phyloP scores from a whole-genome alignment of 2,329 filamentous ascomycete species.

The Ophiostoma piceae region DNA sequence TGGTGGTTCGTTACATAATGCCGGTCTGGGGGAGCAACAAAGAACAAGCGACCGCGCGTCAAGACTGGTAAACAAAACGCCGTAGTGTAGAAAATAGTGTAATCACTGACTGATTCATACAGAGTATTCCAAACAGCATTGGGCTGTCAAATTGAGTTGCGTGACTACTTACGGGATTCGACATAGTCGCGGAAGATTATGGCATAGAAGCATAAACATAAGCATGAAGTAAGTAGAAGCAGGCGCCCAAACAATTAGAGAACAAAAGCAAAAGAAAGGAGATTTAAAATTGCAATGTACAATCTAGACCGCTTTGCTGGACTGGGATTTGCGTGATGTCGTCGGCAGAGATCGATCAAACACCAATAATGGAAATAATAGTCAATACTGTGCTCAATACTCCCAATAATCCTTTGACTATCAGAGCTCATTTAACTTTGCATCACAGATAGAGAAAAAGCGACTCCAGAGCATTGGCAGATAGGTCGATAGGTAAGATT shows the following conservation, averaged over 20 bases:
- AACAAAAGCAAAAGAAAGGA: not conserved
- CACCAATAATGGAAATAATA: slow-evolving; percentile 1
- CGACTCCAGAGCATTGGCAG: not conserved
- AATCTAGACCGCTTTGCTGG: not conserved
- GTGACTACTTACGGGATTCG: not conserved
- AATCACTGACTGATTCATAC: not conserved
- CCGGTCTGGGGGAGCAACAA: not conserved
- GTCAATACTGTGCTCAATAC: not conserved
- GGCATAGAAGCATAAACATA: slow-evolving; percentile 2
- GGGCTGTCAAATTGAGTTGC: not conserved
- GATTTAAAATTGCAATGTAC: slow-evolving; percentile 2
- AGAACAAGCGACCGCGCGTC: not conserved
- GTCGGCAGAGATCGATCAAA: not conserved
- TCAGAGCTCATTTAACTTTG: slow-evolving; percentile 7
- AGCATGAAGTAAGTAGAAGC: not conserved
- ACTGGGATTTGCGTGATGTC: not conserved
- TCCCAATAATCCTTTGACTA: not conserved
- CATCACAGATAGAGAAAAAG: slow-evolving; percentile 7
- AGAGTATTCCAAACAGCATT: not conserved
- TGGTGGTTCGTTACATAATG: not conserved
- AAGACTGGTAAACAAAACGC: not conserved
- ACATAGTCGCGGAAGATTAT: not conserved
- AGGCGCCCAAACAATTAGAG: not conserved
- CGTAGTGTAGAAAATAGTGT: not conserved
- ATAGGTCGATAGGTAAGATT: slow-evolving; percentile 6